These are phyloP conservation scores for Lyophyllum semitale DNA, from an alignment of 768 basidiomycete genomes.

Conservation along the genomic window DNA sequence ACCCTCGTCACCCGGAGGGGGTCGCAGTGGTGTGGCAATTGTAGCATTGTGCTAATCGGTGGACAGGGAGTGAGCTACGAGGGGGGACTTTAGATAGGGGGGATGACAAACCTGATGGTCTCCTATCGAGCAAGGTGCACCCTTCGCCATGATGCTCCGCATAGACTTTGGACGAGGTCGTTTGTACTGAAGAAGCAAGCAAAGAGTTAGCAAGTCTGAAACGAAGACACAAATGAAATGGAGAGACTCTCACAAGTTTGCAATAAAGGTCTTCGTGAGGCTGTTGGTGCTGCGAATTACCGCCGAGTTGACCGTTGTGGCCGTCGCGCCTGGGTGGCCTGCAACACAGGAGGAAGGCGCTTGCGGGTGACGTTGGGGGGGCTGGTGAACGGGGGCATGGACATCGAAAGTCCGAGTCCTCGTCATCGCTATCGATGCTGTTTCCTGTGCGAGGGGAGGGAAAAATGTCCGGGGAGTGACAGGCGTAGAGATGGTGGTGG, in stretches of 20 bases:
- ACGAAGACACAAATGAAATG: background rate
- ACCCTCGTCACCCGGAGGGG: conserved; percentile 86
- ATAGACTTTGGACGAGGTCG: conserved; percentile 87
- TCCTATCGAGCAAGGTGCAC: conserved; percentile 67
- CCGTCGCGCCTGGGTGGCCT: conserved; percentile 59
- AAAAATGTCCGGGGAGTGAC: conserved; percentile 15
- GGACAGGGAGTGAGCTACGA: conserved; percentile 30
- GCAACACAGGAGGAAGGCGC: conserved; percentile 37
- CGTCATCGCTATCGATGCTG: conserved; percentile 35
- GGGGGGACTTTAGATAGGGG: conserved; percentile 27
- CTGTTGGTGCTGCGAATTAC: conserved; percentile 33
- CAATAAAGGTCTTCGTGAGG: conserved; percentile 66
- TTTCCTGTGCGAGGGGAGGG: conserved; percentile 25
- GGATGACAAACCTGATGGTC: conserved; percentile 56
- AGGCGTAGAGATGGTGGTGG: conserved; percentile 15
- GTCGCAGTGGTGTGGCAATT: conserved; percentile 90
- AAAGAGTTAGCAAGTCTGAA: background rate
- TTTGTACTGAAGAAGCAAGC: conserved; percentile 60
- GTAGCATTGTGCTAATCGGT: conserved; percentile 74
- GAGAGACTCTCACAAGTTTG: conserved; percentile 62
- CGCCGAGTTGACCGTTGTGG: conserved; percentile 55
- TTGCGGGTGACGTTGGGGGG: conserved; percentile 16
- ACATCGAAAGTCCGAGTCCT: conserved; percentile 35
- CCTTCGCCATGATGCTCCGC: conserved; percentile 77
- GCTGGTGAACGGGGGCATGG: conserved; percentile 29